These are phyloP conservation scores for Gracilaria vermiculophylla DNA, from an alignment of 23 red algal species.

Conservation along the genomic window DNA sequence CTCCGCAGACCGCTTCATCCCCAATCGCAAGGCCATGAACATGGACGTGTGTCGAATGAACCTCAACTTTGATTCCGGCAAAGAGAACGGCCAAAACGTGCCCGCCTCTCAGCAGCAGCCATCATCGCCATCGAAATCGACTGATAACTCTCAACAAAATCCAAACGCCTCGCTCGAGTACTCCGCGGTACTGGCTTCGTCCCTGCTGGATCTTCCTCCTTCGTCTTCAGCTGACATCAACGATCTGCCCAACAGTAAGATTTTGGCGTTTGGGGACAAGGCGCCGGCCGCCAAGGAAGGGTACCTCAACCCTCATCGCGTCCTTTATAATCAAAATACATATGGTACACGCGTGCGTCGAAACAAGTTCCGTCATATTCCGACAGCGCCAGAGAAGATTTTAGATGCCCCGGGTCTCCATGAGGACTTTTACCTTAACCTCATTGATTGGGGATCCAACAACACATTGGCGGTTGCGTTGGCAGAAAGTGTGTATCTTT, in stretches of 20 bases:
- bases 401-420: conserved; percentile 89
- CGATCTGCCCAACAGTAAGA: conserved; percentile 65
- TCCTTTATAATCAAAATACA: conserved; percentile 68
- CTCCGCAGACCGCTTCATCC: conserved; percentile 90
- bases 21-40: conserved; percentile 87
- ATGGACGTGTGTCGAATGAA: conserved; percentile 75
- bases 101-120: not conserved
- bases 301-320: conserved; percentile 80
- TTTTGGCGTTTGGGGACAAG: conserved; percentile 92
- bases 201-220: conserved; percentile 55
- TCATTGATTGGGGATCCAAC: conserved; percentile 88
- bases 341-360: conserved; percentile 54
- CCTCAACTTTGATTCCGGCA: conserved; percentile 66
- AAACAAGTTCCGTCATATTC: conserved; percentile 85
- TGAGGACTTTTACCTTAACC: conserved; percentile 98
- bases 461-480: conserved; percentile 91
- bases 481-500: conserved; percentile 87
- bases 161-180: conserved; percentile 31
- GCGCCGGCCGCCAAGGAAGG: conserved; percentile 82
- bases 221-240: conserved; percentile 16
- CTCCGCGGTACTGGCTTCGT: conserved; percentile 59
- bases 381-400: conserved; percentile 79
- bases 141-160: not conserved
- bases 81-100: conserved; percentile 54
- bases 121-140: not conserved